A percentile compares a stretch with the other conserved stretches of the same genome.
These are phyloP conservation scores for Botrytis fragariae DNA, from an alignment of 2,329 filamentous ascomycete species.

Conservation along the genomic window DNA sequence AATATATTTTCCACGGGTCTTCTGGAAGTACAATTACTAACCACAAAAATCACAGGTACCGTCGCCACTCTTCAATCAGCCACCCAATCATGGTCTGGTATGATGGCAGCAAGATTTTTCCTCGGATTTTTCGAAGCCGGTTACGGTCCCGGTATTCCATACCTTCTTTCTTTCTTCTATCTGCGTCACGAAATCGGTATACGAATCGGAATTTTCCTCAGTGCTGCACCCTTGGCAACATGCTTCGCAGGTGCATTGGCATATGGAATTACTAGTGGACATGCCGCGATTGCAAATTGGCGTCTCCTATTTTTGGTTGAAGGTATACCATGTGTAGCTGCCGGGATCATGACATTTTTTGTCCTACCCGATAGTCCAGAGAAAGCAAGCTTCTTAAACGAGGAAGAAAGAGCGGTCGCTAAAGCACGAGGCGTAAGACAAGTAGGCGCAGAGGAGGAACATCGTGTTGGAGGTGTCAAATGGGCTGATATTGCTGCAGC, in stretches of 20 bases:
- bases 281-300: conserved; percentile 56
- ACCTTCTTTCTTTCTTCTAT: conserved; percentile 49
- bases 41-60: not conserved
- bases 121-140: conserved; percentile 42
- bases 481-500: conserved; percentile 48
- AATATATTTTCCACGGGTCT: not conserved
- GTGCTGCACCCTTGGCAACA: conserved; percentile 61
- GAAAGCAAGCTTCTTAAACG: conserved; percentile 49
- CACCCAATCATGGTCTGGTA: conserved; percentile 38
- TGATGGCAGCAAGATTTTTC: conserved; percentile 41
- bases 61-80: conserved; percentile 47
- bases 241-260: conserved; percentile 68
- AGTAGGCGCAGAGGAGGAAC: conserved; percentile 49
- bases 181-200: conserved; percentile 62
- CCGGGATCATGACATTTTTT: conserved; percentile 55
- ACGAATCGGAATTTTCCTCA: conserved; percentile 68
- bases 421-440: conserved; percentile 52
- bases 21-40: not conserved
- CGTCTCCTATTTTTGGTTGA: conserved; percentile 64
- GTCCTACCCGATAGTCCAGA: conserved; percentile 52
- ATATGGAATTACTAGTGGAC: conserved; percentile 65
- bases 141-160: conserved; percentile 41
- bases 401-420: conserved; percentile 50
- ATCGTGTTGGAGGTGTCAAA: conserved; percentile 47
- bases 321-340: conserved; percentile 56